A percentile compares a stretch with the other conserved stretches of the same genome.
Evolutionary conservation across 805 yeast genomes (phyloP).

Genomic region (Maudiozyma serrabonitensis): DNA sequence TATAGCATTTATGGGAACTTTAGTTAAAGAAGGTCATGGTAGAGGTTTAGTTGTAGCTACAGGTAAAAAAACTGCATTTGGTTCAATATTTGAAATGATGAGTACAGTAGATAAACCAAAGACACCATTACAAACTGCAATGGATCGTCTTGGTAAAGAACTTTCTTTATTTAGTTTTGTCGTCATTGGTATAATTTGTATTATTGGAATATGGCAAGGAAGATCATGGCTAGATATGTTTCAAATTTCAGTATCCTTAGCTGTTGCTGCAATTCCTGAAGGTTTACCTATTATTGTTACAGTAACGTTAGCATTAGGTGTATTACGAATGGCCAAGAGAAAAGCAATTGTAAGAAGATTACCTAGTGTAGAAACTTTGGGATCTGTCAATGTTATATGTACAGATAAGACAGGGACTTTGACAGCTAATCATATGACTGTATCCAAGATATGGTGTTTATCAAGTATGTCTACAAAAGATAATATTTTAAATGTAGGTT

Average conservation of each 20-base stretch:
- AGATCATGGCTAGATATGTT: conserved; percentile 96
- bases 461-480: conserved; percentile 40
- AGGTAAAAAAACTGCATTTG: conserved; percentile 83
- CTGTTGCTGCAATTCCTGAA: conserved; percentile 98
- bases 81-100: conserved; percentile 93
- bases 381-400: conserved; percentile 88
- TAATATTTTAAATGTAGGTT: conserved; percentile 28
- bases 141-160: conserved; percentile 93
- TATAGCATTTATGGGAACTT: conserved; percentile 94
- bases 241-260: conserved; percentile 91
- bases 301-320: conserved; percentile 93
- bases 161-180: conserved; percentile 74
- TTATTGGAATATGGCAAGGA: conserved; percentile 85
- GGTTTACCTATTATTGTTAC: conserved; percentile 97
- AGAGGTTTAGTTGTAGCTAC: conserved; percentile 88
- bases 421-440: conserved; percentile 87
- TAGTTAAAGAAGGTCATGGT: conserved; percentile 96
- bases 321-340: conserved; percentile 88
- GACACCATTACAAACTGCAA: conserved; percentile 92
- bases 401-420: conserved; percentile 88
- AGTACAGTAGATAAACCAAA: conserved; percentile 90
- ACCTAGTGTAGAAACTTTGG: conserved; percentile 92
- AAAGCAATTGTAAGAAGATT: conserved; percentile 89
- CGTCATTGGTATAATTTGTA: conserved; percentile 80
- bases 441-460: conserved; percentile 70